Base-by-base conservation (phyloP, 75 land plant species). In the Pseudotsuga menziesii region DNA sequence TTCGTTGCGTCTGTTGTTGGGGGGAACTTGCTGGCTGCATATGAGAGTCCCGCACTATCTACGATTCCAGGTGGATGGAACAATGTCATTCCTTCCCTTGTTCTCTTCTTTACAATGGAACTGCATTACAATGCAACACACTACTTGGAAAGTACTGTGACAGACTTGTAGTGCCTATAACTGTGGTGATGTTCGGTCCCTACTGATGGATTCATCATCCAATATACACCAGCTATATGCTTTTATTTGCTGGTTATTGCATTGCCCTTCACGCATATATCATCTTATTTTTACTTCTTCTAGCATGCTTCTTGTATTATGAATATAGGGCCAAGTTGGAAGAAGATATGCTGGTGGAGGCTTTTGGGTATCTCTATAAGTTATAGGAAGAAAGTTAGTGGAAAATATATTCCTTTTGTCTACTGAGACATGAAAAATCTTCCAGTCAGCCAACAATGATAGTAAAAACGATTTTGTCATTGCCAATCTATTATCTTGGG, bases 141-240 rank as follows among this genome's bases (percentile, higher is more conserved):
- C 72, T 93, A 85, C 67, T 81, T 96, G 54, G 82, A 8, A 96
- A 96, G 83, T 93, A 93, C 55, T 89, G 86, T n/a, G 90, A 88
- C 78, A 80, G 70, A 17, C 79, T 93, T 58, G 91, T 79, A 35
- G 90, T 74, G 78, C 96, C 96, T 0, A 74, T 76, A 32, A 78
- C 78, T 25, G 93, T 93, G 35, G 98, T 93, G 57, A 81, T 86
- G 79, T 96, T 91, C 80, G 98, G 96, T 35, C 96, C 96, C 0
- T 96, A 89, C 56, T 57, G 98, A 61, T 89, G 82, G 83, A 83
- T 91, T 19, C 84, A 96, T 35, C 98, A 96, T 69, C 98, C 98
- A 7, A 87, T 96, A 17, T 92, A 93, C 76, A 81, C 89, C 5
- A 90, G 92, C 48, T 82, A 80, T 35, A 87, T 93, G 85, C 86